phyloP scores from a whole-genome alignment of 1,284 basidiomycete genomes.

The Heliocybe sulcata region DNA sequence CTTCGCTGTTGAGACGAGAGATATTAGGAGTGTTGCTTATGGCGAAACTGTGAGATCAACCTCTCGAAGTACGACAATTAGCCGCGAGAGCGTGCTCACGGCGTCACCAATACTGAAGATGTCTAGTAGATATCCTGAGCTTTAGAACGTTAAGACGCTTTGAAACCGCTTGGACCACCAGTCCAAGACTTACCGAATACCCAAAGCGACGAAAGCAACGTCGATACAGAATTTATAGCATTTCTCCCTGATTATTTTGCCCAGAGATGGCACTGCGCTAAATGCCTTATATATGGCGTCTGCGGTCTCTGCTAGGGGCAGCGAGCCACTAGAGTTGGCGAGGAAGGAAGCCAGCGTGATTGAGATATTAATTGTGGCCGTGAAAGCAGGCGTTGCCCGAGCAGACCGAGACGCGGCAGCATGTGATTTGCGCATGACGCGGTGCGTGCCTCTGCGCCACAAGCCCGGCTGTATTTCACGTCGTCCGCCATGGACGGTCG shows the following conservation, averaged over 20 bases:
- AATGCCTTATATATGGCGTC: background rate
- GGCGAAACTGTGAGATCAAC: background rate
- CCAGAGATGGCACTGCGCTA: background rate
- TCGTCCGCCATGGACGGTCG: background rate
- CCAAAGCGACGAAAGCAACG: background rate
- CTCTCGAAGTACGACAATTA: background rate
- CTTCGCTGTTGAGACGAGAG: background rate
- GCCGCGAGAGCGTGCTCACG: background rate
- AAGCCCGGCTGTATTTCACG: background rate
- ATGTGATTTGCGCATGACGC: background rate
- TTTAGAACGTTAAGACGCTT: too few relatives aligned
- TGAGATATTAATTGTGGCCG: background rate
- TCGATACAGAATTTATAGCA: background rate
- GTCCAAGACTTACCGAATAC: background rate
- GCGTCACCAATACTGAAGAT: background rate
- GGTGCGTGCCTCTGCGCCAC: background rate
- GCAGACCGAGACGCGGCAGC: background rate
- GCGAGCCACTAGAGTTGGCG: background rate
- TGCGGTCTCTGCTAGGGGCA: background rate
- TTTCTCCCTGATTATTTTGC: background rate
- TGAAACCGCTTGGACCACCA: too few relatives aligned
- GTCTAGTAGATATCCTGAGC: background rate
- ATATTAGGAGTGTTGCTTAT: background rate
- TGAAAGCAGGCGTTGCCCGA: background rate
- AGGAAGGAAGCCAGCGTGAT: background rate